Evolutionary conservation across 345 rosid species (phyloP), one percentile per base, ranked within the genome.

Genomic region (Hevea brasiliensis): DNA sequence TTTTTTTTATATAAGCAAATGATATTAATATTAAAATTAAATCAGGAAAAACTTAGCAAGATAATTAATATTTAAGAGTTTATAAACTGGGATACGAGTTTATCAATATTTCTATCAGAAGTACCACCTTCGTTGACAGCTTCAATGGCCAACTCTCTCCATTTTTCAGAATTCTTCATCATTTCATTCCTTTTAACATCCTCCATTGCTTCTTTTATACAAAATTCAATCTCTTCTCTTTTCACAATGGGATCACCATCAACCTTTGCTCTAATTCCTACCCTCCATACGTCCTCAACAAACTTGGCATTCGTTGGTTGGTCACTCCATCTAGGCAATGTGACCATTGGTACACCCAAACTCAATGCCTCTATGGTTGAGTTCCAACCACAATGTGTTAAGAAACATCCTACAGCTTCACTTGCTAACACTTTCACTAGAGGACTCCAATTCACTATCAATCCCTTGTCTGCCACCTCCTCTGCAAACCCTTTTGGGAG

Each of bases 401-500:
- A 24, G 54, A 81, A 66, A 12, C 78, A 77, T 8, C 79, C 84
- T 2, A 70, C 18, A 0, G 78, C 56, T 44, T 81, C n/a, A 20
- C 50, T 48, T 3, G 76, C 79, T 4, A 76, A 51, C 8, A 69
- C 13, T 55, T 76, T 76, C 65, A 62, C 65, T n/a, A 69, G 79
- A 14, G 67, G 65, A 29, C 70, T 44, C 79, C 79, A 76, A 10
- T 64, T 65, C 1, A 70, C 50, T 1, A 69, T 3, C 7, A 68
- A 54, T 26, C 79, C 74, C 27, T 37, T 50, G 2, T 62, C 57
- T 8, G 35, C 73, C 48, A 60, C 37, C 17, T 68, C 73, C 47
- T 77, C 70, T 3, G 71, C 17, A 68, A 76, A 82, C 10, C 65
- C 47, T 45, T 51, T 2, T 14, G 89, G 87, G n/a, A 90, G 75